Evolutionary conservation across 768 basidiomycete genomes (phyloP).

Genomic region (Lyophyllum semitale): DNA sequence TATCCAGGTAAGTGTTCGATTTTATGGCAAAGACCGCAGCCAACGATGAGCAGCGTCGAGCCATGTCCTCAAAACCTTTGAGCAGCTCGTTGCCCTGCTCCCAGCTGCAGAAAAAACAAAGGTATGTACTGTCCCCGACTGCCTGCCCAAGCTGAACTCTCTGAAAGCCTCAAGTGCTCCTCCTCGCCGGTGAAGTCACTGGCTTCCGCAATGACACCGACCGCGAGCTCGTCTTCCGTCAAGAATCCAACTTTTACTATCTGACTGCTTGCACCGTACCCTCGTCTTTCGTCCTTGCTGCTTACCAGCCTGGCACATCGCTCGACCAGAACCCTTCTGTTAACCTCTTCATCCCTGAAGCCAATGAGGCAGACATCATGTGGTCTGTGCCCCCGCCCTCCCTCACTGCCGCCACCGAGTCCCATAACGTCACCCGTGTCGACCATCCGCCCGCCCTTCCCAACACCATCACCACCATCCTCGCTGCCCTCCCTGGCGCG

Average conservation of each 20-base stretch:
- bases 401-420: conserved; percentile 47
- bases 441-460: conserved; percentile 50
- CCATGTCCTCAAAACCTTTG: conserved; percentile 53
- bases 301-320: conserved; percentile 52
- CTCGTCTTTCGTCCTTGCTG: conserved; percentile 63
- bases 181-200: conserved; percentile 66
- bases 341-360: conserved; percentile 79
- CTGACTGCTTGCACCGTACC: conserved; percentile 81
- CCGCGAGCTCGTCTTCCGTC: conserved; percentile 68
- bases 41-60: conserved; percentile 1
- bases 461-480: conserved; percentile 43
- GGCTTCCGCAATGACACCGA: conserved; percentile 83
- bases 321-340: conserved; percentile 43
- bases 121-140: conserved; percentile 33
- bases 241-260: conserved; percentile 89
- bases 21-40: neutral
- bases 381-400: conserved; percentile 87
- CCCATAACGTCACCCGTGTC: conserved; percentile 63
- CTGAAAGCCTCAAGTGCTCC: conserved; percentile 66
- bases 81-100: conserved; percentile 49
- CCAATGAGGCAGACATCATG: conserved; percentile 73
- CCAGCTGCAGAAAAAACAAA: conserved; percentile 51
- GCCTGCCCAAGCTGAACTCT: neutral
- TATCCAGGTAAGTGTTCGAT: conserved; percentile 10
- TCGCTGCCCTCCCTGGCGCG: conserved; percentile 53